Conservation (phyloP, 768 basidiomycete species). For the Leccinellum luteum region DNA sequence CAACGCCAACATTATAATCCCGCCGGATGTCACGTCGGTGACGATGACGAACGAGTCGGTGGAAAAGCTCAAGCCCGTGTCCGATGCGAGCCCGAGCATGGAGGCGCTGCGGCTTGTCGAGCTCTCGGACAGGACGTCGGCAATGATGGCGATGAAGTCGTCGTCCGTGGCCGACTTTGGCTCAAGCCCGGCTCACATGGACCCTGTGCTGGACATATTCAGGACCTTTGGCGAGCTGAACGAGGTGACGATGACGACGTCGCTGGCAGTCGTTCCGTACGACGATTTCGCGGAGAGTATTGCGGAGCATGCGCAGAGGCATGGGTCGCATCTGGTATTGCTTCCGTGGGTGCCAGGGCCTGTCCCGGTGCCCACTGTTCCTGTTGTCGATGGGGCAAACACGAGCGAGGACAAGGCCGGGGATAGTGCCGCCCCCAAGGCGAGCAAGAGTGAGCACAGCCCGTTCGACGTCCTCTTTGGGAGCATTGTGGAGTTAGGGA, state of each 20-base stretch:
- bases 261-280: conserved; percentile 70
- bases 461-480: conserved; percentile 74
- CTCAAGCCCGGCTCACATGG: conserved; percentile 58
- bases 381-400: conserved; percentile 10
- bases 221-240: conserved; percentile 74
- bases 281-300: conserved; percentile 77
- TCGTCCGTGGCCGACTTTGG: conserved; percentile 54
- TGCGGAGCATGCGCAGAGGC: conserved; percentile 58
- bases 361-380: background rate
- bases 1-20: background rate
- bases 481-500: conserved; percentile 6
- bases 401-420: background rate
- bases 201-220: conserved; percentile 74
- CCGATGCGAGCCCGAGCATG: conserved; percentile 42
- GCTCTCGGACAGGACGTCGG: conserved; percentile 62
- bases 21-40: conserved; percentile 6
- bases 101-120: conserved; percentile 87
- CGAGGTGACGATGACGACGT: conserved; percentile 59
- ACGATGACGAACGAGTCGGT: conserved; percentile 1
- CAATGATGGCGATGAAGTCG: conserved; percentile 48
- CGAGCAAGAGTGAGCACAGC: conserved; percentile 32
- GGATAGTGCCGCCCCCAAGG: conserved; percentile 6
- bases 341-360: conserved; percentile 68
- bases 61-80: conserved; percentile 10
- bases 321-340: conserved; percentile 70